Evolutionary conservation across 2,329 filamentous ascomycete species (phyloP), one percentile per base, ranked within the genome.

Genomic region (Didymella keratinophila): DNA sequence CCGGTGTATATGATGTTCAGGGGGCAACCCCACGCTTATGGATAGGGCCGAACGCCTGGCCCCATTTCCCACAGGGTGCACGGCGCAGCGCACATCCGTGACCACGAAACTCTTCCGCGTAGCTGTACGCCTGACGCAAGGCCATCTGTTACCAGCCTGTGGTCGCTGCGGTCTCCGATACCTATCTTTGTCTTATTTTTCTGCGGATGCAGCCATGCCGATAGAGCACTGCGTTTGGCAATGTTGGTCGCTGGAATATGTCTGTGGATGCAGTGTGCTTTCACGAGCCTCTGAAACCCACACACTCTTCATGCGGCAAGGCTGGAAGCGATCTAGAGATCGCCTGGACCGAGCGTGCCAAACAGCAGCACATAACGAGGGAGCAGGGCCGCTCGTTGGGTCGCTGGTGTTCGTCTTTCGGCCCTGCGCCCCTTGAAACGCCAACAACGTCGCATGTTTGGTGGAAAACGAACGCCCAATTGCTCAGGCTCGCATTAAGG

Each of bases 401-500:
- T 52, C 56, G 52, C 47, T 34, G 52, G 51, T 52, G 61, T 70
- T 65, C 62, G 57, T 60, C 68, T 60, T 60, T 58, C 60, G 52
- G 48, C 37, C 43, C 58, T 61, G 42, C 59, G 43, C 64, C 60
- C 68, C 65, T 69, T 72, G 69, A 73, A 71, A 72, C 71, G 50
- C 48, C 57, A 34, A 52, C 62, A 54, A 60, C 66, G 65, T 71
- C 69, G 70, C 71, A 72, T 65, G 56, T 65, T 45, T 67, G 63
- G 63, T 56, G 49, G 43, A 39, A 48, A 49, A 49, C 36, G 44
- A 49, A 39, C 49, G 45, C 28, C 44, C 34, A 42, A 45, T 54
- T 30, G 44, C 36, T 49, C 50, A 42, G 32, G 10, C 21, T 42
- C 42, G 56, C 50, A 58, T 58, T 27, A 51, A 58, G 50, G 23